phyloP scores from a whole-genome alignment of 495 filamentous ascomycete genomes.

The Oidiodendron maius region DNA sequence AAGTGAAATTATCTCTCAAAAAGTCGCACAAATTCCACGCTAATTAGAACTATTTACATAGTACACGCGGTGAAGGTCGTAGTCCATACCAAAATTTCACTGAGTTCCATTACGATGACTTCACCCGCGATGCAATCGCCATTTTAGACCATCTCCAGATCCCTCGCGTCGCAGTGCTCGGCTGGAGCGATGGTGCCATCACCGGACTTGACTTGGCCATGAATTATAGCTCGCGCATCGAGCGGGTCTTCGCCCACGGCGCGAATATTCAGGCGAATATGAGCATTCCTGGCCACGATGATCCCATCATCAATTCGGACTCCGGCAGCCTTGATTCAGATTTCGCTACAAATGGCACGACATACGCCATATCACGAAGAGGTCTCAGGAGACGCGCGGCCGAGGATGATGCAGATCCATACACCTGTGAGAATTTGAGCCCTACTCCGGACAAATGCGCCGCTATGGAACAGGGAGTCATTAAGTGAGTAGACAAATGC shows the following conservation, averaged over 20 bases:
- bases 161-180: constrained; percentile 2
- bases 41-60: background rate
- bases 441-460: no score
- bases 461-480: no score
- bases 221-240: constrained; percentile 7
- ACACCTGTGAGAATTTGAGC: no score
- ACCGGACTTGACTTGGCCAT: constrained; percentile 1
- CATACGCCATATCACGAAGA: background rate
- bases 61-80: constrained; percentile 5
- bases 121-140: constrained; percentile 3
- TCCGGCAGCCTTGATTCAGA: constrained; percentile 1
- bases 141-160: constrained; percentile 6
- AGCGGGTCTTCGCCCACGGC: constrained; percentile 5
- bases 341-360: constrained; percentile 4
- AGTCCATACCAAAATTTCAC: constrained; percentile 3
- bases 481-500: no score
- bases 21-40: no score
- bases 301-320: constrained; percentile 6
- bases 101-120: constrained; percentile 5
- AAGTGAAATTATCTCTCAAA: background rate
- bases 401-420: no score
- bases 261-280: constrained; percentile 4
- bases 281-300: constrained; percentile 5
- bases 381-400: no score
- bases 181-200: constrained; percentile 5